Evolutionary conservation across 768 basidiomycete species (phyloP), one percentile per base, ranked within the genome.

Genomic region (Rossbeevera mucosa): DNA sequence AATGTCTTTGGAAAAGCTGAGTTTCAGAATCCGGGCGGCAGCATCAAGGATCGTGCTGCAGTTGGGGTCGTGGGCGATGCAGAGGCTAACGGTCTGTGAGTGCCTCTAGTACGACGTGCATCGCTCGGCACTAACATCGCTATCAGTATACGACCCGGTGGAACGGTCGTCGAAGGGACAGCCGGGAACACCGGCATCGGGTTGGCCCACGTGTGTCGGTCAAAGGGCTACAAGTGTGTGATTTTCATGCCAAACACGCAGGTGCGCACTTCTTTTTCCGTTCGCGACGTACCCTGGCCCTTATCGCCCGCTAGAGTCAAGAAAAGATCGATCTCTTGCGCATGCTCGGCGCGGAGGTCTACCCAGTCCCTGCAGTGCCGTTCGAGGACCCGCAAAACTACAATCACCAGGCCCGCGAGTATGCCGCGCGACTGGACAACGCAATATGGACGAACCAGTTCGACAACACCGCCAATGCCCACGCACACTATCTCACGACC

Each of bases 181-280:
- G 95, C 95, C 33, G 95, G 95, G 14, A 99, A 99, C 74, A 99
- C 95, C 7, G 95, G 94, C 36, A 96, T 96, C 51, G 94, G 94
- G 30, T 78, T 97, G 28, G 94, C 92, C 6, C 93, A 94, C 64
- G 94, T 98, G 49, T 97, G 96, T 71, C 76, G 96, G 58, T 81
- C 91, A 7, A 82, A 77, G 61, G 94, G 96, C 3, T 98, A 99
- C 77, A 90, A 86, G 67, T 98, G 96, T 69, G 95, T 99, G 9
- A 99, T 99, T 64, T 99, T 91, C 80, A 98, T 99, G 95, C 95
- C 95, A 26, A 77, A 96, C 68, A 92, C 87, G 4, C 90, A 96
- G 79, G 89, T 83, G 50, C n/a, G 2, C n/a, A n/a, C n/a, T n/a
- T n/a, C n/a, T n/a, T n/a, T n/a, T n/a, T n/a, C n/a, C n/a, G n/a